phyloP scores from a whole-genome alignment of 2,329 filamentous ascomycete species.

The Clarireedia homoeocarpa region DNA sequence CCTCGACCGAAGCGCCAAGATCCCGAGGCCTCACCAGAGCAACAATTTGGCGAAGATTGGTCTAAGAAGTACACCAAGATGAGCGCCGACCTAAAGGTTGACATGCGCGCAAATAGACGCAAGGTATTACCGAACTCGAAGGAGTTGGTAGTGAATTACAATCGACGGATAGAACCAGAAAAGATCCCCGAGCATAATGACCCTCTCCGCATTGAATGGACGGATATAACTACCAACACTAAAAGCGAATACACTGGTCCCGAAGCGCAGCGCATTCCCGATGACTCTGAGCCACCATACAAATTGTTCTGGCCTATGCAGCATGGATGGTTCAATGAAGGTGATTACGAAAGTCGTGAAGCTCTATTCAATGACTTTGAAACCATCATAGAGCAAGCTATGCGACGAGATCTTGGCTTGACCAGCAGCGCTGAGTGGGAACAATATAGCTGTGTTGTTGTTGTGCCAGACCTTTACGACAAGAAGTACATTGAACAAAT shows the following conservation, averaged over 20 bases:
- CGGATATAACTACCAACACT: slow-evolving; percentile 61
- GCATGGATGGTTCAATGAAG: slow-evolving; percentile 82
- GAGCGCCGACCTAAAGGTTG: slow-evolving; percentile 77
- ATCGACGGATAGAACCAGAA: slow-evolving; percentile 74
- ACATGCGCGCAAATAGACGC: slow-evolving; percentile 89
- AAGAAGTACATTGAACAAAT: slow-evolving; percentile 83
- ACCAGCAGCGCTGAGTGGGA: slow-evolving; percentile 72
- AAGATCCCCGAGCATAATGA: slow-evolving; percentile 93
- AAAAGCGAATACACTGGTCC: slow-evolving; percentile 60
- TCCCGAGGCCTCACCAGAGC: slow-evolving; percentile 51
- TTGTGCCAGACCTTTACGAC: slow-evolving; percentile 95
- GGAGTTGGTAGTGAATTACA: slow-evolving; percentile 91
- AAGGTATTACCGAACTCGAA: slow-evolving; percentile 96
- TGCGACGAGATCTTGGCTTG: slow-evolving; percentile 76
- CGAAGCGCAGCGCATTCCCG: slow-evolving; percentile 77
- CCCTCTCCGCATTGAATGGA: slow-evolving; percentile 90
- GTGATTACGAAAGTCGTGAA: slow-evolving; percentile 73
- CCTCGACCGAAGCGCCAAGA: slow-evolving; percentile 68
- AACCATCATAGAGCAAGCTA: slow-evolving; percentile 75
- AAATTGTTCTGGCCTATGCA: slow-evolving; percentile 89
- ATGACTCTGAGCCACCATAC: slow-evolving; percentile 82
- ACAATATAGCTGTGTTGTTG: slow-evolving; percentile 92
- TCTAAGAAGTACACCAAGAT: slow-evolving; percentile 69
- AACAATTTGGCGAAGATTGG: slow-evolving; percentile 81
- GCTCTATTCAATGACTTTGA: slow-evolving; percentile 83